These are phyloP conservation scores for Zizania latifolia DNA, from an alignment of 176 grass and related monocot species.

Conservation along the genomic window DNA sequence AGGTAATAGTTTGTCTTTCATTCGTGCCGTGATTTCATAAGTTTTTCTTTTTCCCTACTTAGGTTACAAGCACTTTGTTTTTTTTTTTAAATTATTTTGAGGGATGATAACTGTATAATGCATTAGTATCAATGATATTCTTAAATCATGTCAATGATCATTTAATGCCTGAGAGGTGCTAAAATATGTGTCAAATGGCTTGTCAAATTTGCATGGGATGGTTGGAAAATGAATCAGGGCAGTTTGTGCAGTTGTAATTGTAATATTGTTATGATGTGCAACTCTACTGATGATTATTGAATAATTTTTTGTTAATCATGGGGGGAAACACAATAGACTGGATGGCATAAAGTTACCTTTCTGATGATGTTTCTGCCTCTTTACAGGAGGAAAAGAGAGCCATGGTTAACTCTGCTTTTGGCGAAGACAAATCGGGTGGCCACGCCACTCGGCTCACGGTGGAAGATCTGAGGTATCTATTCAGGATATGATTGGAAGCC, in stretches of 20 bases:
- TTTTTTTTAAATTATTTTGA: not conserved
- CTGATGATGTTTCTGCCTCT: not conserved
- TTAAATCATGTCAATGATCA: not conserved
- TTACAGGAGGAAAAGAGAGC: conserved; percentile 88
- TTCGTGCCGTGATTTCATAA: not conserved
- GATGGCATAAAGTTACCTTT: not conserved
- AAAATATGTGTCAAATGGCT: not conserved
- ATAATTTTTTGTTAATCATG: not conserved
- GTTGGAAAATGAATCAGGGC: not conserved
- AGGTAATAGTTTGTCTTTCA: conserved; percentile 40
- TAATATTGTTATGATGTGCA: not conserved
- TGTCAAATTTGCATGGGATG: not conserved
- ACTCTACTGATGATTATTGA: not conserved
- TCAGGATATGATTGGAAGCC: conserved; percentile 44
- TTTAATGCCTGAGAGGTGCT: not conserved
- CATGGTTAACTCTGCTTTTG: conserved; percentile 94
- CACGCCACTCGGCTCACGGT: conserved; percentile 64
- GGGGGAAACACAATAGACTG: not conserved
- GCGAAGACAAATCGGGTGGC: conserved; percentile 61
- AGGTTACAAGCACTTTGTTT: not conserved
- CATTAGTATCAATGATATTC: not conserved
- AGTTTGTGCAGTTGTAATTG: not conserved
- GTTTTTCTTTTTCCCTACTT: not conserved
- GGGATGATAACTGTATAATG: not conserved
- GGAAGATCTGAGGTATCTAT: conserved; percentile 85